These are phyloP conservation scores for Salix koriyanagi DNA, from an alignment of 345 rosid species.

Conservation along the genomic window DNA sequence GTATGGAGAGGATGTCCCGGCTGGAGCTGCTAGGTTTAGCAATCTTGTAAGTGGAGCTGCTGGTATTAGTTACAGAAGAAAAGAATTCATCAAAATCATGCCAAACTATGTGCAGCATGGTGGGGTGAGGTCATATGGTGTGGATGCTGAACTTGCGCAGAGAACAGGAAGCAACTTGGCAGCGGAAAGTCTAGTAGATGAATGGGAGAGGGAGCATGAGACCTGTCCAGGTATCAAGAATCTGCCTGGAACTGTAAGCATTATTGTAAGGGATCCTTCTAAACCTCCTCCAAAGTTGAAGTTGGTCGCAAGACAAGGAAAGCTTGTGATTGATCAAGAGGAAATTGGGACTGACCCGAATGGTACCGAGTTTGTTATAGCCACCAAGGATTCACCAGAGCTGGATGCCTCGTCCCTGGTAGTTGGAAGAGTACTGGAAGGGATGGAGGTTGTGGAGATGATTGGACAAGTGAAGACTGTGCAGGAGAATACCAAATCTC, in stretches of 20 bases:
- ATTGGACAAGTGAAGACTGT: conserved; percentile 70
- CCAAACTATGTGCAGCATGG: conserved; percentile 83
- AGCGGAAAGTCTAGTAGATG: conserved; percentile 40
- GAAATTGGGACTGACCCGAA: conserved; percentile 55
- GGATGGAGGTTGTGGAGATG: conserved; percentile 64
- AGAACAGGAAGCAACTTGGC: conserved; percentile 44
- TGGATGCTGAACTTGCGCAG: conserved; percentile 66
- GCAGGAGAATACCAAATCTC: conserved; percentile 71
- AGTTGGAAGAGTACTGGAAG: conserved; percentile 71
- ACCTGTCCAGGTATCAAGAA: conserved; percentile 48
- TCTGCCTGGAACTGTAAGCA: conserved; percentile 62
- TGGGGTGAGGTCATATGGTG: conserved; percentile 81
- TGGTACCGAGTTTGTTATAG: conserved; percentile 76
- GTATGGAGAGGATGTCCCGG: conserved; percentile 53
- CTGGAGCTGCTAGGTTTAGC: conserved; percentile 59
- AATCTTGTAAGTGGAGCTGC: conserved; percentile 72
- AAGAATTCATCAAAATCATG: conserved; percentile 78
- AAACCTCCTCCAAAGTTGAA: conserved; percentile 81
- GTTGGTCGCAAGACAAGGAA: conserved; percentile 70
- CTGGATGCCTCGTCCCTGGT: conserved; percentile 70
- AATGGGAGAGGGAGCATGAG: conserved; percentile 53
- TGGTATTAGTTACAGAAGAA: conserved; percentile 81
- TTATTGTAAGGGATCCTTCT: conserved; percentile 69
- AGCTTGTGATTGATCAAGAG: conserved; percentile 66
- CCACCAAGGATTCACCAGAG: conserved; percentile 68